Base-by-base conservation (phyloP, 139 green algal genomes). In the Bryopsis sp. region DNA sequence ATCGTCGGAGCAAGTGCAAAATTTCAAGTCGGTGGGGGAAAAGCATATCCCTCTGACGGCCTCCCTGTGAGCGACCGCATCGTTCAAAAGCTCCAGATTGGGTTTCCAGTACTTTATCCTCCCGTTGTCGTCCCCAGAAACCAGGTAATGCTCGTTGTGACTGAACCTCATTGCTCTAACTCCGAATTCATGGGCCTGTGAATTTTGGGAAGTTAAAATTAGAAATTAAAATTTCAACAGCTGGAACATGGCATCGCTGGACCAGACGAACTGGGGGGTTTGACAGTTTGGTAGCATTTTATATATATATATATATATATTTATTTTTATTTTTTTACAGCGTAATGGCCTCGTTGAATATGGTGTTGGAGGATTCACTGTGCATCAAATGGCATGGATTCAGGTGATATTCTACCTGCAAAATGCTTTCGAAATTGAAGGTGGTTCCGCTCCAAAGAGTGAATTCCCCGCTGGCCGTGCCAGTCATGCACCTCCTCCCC, bases 361-460 rank as follows among this genome's bases (percentile, higher is more conserved):
- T n/a, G n/a, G n/a, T n/a, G n/a, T n/a, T n/a, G n/a, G n/a, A n/a
- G n/a, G n/a, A n/a, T n/a, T n/a, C n/a, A n/a, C n/a, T n/a, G n/a
- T 19, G 58, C 19, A 15, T 28, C 15, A 65, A 19, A 32, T 65
- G n/a, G 11, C 8, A 68, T 31, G 60, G 2, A 0, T 47, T 22
- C 58, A n/a, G n/a, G n/a, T n/a, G n/a, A n/a, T n/a, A n/a, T n/a
- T n/a, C 19, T 61, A 81, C 78, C 78, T 94, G 89, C 58, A 97
- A 77, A 66, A 94, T 87, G 33, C 80, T 89, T 72, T 97, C 91
- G 68, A 91, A 95, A 48, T 82, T 84, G 72, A 97, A 97, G 31
- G 77, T 83, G 22, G 57, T 64, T 8, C 82, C 89, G 57, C 86
- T 84, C 92, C 92, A 98, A 26, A 97, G 77, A 22, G 86, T 92